These are phyloP conservation scores for Clonostachys chloroleuca DNA, from an alignment of 2,329 filamentous ascomycete genomes.

Conservation along the genomic window DNA sequence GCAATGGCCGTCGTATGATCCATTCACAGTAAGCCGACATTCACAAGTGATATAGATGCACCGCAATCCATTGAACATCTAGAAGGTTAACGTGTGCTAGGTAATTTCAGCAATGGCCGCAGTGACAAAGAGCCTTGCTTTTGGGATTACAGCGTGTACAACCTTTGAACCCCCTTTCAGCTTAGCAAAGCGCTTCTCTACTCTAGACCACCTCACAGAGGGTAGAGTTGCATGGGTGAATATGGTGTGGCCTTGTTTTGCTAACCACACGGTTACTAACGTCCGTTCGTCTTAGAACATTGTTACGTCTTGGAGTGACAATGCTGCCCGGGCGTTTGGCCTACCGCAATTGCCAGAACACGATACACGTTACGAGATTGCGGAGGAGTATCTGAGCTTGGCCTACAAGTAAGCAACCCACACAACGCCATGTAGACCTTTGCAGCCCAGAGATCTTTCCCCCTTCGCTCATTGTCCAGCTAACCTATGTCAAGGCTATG, in stretches of 20 bases:
- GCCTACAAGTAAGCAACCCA: conserved; percentile 49
- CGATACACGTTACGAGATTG: conserved; percentile 56
- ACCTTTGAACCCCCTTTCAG: conserved; percentile 60
- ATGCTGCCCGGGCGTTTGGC: conserved; percentile 58
- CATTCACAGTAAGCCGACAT: conserved; percentile 19
- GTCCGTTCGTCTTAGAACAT: conserved; percentile 39
- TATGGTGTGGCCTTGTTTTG: not conserved
- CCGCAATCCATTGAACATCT: not conserved
- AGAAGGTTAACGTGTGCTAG: conserved; percentile 4
- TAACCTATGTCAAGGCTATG: conserved; percentile 52
- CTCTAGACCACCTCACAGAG: conserved; percentile 56
- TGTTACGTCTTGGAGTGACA: conserved; percentile 46
- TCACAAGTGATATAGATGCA: not conserved
- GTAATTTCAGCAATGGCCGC: conserved; percentile 58
- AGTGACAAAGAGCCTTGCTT: conserved; percentile 58
- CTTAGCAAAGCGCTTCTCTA: conserved; percentile 58
- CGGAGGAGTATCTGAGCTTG: conserved; percentile 57
- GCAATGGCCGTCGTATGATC: conserved; percentile 10
- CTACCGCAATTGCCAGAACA: conserved; percentile 53
- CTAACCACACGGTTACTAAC: not conserved
- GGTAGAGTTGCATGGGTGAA: conserved; percentile 53
- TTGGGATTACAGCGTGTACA: conserved; percentile 59
- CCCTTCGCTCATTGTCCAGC: no score
- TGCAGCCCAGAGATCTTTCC: not conserved
- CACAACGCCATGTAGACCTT: conserved; percentile 12